Conservation (phyloP, 2,329 filamentous ascomycete genomes). For the Tolypocladium tropicale region DNA sequence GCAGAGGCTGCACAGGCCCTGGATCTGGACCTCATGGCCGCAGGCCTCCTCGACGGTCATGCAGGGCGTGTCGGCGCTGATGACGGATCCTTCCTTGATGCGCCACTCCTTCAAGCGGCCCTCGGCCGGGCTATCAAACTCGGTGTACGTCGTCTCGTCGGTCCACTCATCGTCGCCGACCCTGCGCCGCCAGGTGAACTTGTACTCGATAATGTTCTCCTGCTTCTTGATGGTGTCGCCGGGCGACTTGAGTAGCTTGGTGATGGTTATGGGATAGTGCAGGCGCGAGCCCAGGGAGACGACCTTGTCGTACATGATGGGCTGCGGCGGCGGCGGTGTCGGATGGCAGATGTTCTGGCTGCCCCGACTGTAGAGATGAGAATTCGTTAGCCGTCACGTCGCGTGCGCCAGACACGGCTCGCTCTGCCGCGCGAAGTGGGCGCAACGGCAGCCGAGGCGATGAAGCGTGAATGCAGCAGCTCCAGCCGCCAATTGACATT, state of each 20-base stretch:
- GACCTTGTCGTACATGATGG: slow-evolving; percentile 27
- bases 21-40: slow-evolving; percentile 82
- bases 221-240: slow-evolving; percentile 68
- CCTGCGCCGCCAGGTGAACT: slow-evolving; percentile 69
- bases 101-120: slow-evolving; percentile 71
- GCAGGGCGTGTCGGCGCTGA: slow-evolving; percentile 46
- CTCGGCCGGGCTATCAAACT: slow-evolving; percentile 76
- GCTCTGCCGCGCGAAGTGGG: neutral
- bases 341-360: neutral
- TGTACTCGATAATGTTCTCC: slow-evolving; percentile 76
- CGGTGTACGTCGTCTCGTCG: slow-evolving; percentile 59
- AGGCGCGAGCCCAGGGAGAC: slow-evolving; percentile 52
- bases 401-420: neutral
- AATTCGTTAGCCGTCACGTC: neutral
- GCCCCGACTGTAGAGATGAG: neutral
- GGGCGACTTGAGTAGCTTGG: slow-evolving; percentile 65
- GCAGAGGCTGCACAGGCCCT: slow-evolving; percentile 82
- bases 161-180: slow-evolving; percentile 55
- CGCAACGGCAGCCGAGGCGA: neutral
- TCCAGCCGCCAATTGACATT: neutral
- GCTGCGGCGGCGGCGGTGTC: neutral
- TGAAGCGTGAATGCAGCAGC: neutral
- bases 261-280: slow-evolving; percentile 89
- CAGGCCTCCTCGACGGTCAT: slow-evolving; percentile 85
- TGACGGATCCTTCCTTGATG: slow-evolving; percentile 55